phyloP scores from a whole-genome alignment of 2,329 filamentous ascomycete genomes.

The Ceratocystis variospora region DNA sequence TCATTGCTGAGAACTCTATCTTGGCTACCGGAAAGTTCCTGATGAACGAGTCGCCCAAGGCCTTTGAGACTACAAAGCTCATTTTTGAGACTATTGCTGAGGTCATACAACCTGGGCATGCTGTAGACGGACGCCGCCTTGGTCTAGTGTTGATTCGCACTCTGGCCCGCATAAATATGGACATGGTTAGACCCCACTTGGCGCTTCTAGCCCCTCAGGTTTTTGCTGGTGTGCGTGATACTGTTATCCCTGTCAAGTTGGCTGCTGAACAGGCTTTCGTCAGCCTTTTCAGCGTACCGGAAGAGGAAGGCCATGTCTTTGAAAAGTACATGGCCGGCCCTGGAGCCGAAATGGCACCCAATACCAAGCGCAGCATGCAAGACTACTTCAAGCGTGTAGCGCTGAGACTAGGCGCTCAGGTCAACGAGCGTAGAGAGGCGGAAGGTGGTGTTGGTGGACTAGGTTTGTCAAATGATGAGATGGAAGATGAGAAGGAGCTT shows the following conservation, averaged over 20 bases:
- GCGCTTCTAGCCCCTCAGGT: constrained; percentile 65
- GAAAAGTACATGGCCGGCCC: constrained; percentile 73
- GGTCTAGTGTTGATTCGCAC: constrained; percentile 81
- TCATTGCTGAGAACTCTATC: constrained; percentile 76
- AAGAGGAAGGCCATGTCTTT: constrained; percentile 73
- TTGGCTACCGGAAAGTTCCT: constrained; percentile 86
- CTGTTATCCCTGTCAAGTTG: constrained; percentile 87
- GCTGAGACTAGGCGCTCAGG: constrained; percentile 69
- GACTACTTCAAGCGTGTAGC: constrained; percentile 97
- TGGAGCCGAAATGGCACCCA: constrained; percentile 51
- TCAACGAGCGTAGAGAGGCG: constrained; percentile 76
- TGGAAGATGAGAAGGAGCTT: constrained; percentile 87
- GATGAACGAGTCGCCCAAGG: constrained; percentile 51
- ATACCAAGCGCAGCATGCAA: constrained; percentile 74
- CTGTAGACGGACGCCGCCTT: constrained; percentile 72
- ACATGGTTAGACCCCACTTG: constrained; percentile 70
- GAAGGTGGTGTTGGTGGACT: constrained; percentile 79
- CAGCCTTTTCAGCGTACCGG: constrained; percentile 75
- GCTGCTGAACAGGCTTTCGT: constrained; percentile 91
- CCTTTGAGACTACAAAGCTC: constrained; percentile 62
- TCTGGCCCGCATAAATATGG: constrained; percentile 62
- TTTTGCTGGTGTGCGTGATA: constrained; percentile 80
- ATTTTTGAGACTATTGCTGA: constrained; percentile 66
- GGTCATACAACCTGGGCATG: constrained; percentile 62
- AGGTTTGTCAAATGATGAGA: constrained; percentile 77